Base-by-base conservation (phyloP, 192 early-diverging fungal species). In the Linderina pennispora region DNA sequence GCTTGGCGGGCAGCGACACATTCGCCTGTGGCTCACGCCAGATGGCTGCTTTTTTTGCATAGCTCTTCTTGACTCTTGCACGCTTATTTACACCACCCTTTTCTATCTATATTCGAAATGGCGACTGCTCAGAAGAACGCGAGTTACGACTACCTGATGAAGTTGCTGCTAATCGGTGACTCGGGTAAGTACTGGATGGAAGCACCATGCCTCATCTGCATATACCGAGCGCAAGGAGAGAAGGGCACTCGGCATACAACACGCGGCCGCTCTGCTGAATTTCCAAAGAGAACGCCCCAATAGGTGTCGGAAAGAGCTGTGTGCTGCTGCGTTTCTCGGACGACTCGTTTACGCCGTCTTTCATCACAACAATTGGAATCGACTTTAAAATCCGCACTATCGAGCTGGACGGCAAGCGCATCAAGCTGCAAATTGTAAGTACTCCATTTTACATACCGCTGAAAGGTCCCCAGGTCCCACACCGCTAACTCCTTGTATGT, bases 341-440 rank as follows among this genome's bases (percentile, higher is more conserved):
- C 74, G 94, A 99, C 77, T 92, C 91, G 41, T 99, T 99, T 64
- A 97, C 96, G 22, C 96, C 96, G 23, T 94, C 92, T 28, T 99
- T 97, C 76, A 99, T 99, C 64, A 97, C 96, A 32, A 99, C 96
- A 38, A 97, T 99, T 51, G 96, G 96, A 37, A 97, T 99, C 52
- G 96, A 99, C 77, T 99, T 99, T 72, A 96, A 97, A 77, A 97
- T 99, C 65, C 83, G 94, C 45, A 97, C 92, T 19, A 94, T 99
- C 46, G 96, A 99, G 58, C 79, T 99, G 28, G 96, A 97, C 61
- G 96, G 94, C 46, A 97, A 97, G 78, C 85, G 93, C 48, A 96
- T 99, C 64, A 99, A 99, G 76, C 80, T 99, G 28, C 96, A 99
- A 74, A 99, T 99, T 40, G 65, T 68, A 56, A 40, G 58, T 50